Percentiles rank a stretch among this genome's conserved stretches.
phyloP scores from a whole-genome alignment of 2,329 filamentous ascomycete genomes.

The Scytalidium lignicola region DNA sequence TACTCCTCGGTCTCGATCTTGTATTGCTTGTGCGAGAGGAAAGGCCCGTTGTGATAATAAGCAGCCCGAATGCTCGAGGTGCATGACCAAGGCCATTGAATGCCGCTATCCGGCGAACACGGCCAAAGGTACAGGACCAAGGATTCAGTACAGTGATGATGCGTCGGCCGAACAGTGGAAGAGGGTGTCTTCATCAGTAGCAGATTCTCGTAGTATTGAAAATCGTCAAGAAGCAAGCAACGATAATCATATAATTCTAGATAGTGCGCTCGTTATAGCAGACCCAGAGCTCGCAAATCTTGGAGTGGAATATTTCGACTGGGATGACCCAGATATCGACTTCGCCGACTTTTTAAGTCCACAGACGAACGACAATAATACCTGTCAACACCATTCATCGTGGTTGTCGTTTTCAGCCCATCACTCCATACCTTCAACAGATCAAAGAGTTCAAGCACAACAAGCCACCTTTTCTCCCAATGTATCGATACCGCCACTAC shows the following conservation, averaged over 20 bases:
- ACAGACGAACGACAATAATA: slow-evolving; percentile 10
- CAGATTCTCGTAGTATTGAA: slow-evolving; percentile 4
- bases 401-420: slow-evolving; percentile 10
- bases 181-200: slow-evolving; percentile 2
- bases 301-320: slow-evolving; percentile 13
- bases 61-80: slow-evolving; percentile 34
- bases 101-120: slow-evolving; percentile 31
- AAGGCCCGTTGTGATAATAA: slow-evolving; percentile 35
- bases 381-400: slow-evolving; percentile 11
- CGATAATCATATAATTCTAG: slow-evolving; percentile 10
- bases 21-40: slow-evolving; percentile 30
- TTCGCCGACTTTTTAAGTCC: slow-evolving; percentile 16
- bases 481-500: slow-evolving; percentile 21
- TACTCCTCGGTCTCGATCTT: slow-evolving; percentile 28
- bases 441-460: slow-evolving; percentile 9
- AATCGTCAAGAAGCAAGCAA: slow-evolving; percentile 9
- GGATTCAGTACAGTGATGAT: slow-evolving; percentile 8
- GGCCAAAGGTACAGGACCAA: slow-evolving; percentile 7
- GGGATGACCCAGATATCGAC: slow-evolving; percentile 16
- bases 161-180: slow-evolving; percentile 1
- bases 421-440: slow-evolving; percentile 11
- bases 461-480: slow-evolving; percentile 6
- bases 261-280: slow-evolving; percentile 11
- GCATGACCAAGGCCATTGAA: slow-evolving; percentile 27
- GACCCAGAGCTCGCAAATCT: slow-evolving; percentile 12